phyloP scores from a whole-genome alignment of 2,329 filamentous ascomycete species.

The Fusarium stilboides region DNA sequence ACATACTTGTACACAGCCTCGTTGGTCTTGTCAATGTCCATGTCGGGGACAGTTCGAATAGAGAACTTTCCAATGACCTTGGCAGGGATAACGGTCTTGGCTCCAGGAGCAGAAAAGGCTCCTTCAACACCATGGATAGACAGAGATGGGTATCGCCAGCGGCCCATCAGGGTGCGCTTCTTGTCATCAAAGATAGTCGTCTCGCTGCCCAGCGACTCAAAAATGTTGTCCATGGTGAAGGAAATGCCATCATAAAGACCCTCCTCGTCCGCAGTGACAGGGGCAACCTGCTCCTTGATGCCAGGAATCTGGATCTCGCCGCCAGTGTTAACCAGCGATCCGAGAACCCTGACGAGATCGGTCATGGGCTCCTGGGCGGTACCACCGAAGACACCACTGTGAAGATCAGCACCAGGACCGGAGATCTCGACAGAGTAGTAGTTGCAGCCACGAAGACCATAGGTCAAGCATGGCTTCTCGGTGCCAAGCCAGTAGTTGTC shows the following conservation, averaged over 20 bases:
- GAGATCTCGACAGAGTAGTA: constrained; percentile 96
- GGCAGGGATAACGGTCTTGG: constrained; percentile 98
- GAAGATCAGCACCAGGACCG: constrained; percentile 92
- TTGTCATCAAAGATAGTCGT: constrained; percentile 91
- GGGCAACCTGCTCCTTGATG: constrained; percentile 92
- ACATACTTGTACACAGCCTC: constrained; percentile 87
- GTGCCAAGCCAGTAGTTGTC: constrained; percentile 99
- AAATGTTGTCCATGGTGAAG: constrained; percentile 96
- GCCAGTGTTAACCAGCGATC: constrained; percentile 86
- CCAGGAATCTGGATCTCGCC: constrained; percentile 97
- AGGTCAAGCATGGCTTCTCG: constrained; percentile 97
- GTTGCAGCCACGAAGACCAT: constrained; percentile 96
- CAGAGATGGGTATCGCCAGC: constrained; percentile 95
- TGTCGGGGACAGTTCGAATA: constrained; percentile 96
- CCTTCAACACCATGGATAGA: constrained; percentile 96
- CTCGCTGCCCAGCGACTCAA: constrained; percentile 90
- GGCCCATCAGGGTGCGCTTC: constrained; percentile 92
- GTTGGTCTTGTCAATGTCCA: constrained; percentile 94
- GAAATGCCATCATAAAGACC: constrained; percentile 89
- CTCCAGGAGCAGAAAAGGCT: constrained; percentile 91
- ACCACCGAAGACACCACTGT: constrained; percentile 97
- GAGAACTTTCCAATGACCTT: constrained; percentile 99
- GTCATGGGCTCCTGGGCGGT: constrained; percentile 99
- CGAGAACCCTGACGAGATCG: constrained; percentile 87
- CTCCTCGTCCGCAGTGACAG: constrained; percentile 88